Evolutionary conservation across 441 rosid genomes (phyloP), one percentile per base, ranked within the genome.

Genomic region (Mallotus repandus): DNA sequence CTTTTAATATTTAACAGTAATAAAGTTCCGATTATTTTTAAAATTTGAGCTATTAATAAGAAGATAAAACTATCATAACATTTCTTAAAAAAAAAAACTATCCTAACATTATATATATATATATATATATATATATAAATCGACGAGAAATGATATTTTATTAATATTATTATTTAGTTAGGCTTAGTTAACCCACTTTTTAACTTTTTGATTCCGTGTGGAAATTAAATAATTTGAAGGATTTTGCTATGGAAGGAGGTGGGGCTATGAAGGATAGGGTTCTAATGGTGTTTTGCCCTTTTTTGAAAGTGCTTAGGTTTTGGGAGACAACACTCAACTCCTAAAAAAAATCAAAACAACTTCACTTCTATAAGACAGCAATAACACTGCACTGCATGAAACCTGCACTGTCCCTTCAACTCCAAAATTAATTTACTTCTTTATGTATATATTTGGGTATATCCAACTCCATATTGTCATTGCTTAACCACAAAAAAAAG

Each of bases 311-410:
- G 82, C 77, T 79, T 16, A 11, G 55, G 77, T 73, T 76, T 65
- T 50, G 13, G 73, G 76, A 79, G 87, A 84, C 85, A 81, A 68
- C 75, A 68, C 77, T 71, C 84, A 67, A 54, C 46, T 22, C 16
- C 50, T 14, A 11, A 29, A 29, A 29, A 48, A 19, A 38, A 16
- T 29, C 13, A 9, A 38, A 41, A 49, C 9, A 29, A 57, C 64
- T 72, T 56, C 69, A 29, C 45, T 70, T 57, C 74, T 46, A 4
- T 48, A 7, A 12, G 50, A 21, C 19, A 61, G 14, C 56, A 58
- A 14, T 22, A 53, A 57, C 66, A 66, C 53, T 62, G 46, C 75
- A 54, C 22, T 64, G 32, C 59, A 13, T 54, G 8, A 38, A 43
- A 15, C 58, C 64, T 75, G 43, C 62, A 58, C 11, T 38, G 45